Percentiles rank a stretch among this genome's conserved stretches.
These are phyloP conservation scores for Gymnopilus junonius DNA, from an alignment of 768 basidiomycete species.

Conservation along the genomic window DNA sequence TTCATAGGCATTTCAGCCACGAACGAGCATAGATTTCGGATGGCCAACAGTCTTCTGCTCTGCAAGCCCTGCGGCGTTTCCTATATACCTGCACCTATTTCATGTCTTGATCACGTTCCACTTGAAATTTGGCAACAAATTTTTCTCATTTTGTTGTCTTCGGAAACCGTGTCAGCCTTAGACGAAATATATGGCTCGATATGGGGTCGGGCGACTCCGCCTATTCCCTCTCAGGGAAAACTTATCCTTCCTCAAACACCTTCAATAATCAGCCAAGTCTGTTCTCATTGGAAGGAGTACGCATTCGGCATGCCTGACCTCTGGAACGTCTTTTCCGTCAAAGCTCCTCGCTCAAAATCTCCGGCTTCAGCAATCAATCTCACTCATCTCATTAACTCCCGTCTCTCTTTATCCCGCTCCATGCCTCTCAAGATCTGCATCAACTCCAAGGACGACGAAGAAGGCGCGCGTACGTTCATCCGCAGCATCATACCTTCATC, in stretches of 20 bases:
- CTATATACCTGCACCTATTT: neutral
- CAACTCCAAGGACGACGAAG: constrained; percentile 7
- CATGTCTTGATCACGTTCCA: constrained; percentile 7
- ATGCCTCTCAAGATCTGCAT: constrained; percentile 19
- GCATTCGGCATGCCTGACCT: constrained; percentile 21
- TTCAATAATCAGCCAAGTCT: constrained; percentile 16
- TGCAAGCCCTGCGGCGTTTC: no score
- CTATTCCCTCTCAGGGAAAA: neutral
- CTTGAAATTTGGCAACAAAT: constrained; percentile 22
- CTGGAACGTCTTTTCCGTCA: constrained; percentile 18
- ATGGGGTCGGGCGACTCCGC: neutral
- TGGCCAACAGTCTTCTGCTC: no score
- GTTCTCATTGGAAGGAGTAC: constrained; percentile 10
- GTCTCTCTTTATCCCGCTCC: constrained; percentile 4
- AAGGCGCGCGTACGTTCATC: constrained; percentile 6
- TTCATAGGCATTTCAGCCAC: neutral
- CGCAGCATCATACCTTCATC: constrained; percentile 16
- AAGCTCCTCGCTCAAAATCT: neutral
- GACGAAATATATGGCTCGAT: constrained; percentile 13
- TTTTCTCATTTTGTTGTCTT: constrained; percentile 5
- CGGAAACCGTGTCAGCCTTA: constrained; percentile 8
- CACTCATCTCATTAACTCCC: neutral
- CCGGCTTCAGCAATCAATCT: neutral
- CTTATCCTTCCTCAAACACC: constrained; percentile 14
- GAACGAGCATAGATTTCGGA: no score